These are phyloP conservation scores for Botrytis elliptica DNA, from an alignment of 2,329 filamentous ascomycete species.

Conservation along the genomic window DNA sequence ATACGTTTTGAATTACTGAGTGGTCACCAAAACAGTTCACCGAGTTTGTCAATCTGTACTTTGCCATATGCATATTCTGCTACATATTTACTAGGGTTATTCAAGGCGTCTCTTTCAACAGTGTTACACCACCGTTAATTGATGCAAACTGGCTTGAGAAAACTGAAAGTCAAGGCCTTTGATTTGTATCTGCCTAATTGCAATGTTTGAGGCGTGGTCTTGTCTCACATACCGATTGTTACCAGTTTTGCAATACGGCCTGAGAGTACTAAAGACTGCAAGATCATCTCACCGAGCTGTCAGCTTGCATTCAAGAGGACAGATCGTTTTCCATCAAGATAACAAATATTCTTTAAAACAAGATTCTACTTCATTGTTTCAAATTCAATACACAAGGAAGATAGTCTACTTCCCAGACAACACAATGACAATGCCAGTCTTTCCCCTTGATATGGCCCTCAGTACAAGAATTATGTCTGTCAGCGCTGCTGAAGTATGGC, in stretches of 20 bases:
- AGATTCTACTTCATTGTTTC: background rate
- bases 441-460: background rate
- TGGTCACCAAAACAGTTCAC: background rate
- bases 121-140: background rate
- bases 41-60: background rate
- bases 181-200: background rate
- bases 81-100: background rate
- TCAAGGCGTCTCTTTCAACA: background rate
- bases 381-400: background rate
- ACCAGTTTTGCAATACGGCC: background rate
- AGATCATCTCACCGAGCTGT: background rate
- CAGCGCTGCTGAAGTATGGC: background rate
- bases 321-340: background rate
- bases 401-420: background rate
- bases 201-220: background rate
- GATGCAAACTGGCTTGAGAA: background rate
- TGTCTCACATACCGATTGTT: background rate
- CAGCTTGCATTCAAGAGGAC: background rate
- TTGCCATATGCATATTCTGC: background rate
- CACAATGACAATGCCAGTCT: background rate
- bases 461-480: background rate
- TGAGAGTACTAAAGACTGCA: background rate
- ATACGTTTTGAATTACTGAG: background rate
- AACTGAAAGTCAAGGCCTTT: background rate
- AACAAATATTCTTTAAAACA: background rate